Evolutionary conservation across 208 protist species (phyloP).

Genomic region (Leishmania tropica): DNA sequence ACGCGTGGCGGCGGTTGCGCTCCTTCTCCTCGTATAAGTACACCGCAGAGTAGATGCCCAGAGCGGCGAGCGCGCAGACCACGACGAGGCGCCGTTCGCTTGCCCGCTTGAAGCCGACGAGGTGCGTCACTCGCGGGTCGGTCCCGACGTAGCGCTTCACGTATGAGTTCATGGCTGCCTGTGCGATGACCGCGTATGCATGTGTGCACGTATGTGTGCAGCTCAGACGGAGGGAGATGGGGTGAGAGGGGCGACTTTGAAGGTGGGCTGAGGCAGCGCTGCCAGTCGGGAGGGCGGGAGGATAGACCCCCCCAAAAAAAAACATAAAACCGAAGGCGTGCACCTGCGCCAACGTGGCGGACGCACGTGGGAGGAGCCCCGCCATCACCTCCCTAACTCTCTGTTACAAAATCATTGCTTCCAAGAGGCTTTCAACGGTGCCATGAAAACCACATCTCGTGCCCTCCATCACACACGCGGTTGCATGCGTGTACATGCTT

Average conservation of each 20-base stretch:
- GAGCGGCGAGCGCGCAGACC: slow-evolving; percentile 27
- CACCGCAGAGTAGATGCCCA: slow-evolving; percentile 53
- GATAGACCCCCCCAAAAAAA: not conserved
- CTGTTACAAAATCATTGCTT: not conserved
- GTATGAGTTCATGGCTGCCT: slow-evolving; percentile 64
- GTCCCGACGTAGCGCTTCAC: slow-evolving; percentile 46
- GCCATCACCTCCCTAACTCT: not conserved
- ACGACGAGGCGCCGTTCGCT: slow-evolving; percentile 55
- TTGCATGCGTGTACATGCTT: not conserved
- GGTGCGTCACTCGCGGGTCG: slow-evolving; percentile 33
- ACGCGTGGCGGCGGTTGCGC: slow-evolving; percentile 50
- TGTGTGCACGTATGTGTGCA: not conserved
- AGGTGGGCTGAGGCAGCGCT: not conserved
- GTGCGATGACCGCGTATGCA: not conserved
- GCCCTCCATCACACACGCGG: no score
- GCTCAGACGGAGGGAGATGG: not conserved
- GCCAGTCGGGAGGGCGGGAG: not conserved
- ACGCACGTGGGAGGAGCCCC: not conserved
- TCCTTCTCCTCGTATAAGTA: slow-evolving; percentile 68
- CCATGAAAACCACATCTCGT: not conserved
- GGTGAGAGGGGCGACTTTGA: not conserved
- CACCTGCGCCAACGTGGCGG: not conserved
- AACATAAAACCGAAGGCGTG: not conserved
- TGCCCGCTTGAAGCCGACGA: slow-evolving; percentile 57
- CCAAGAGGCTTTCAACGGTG: not conserved